A percentile compares a stretch with the other conserved stretches of the same genome.
Evolutionary conservation across 78 protist species (phyloP).

Genomic region (Planoprotostelium fungivorum): DNA sequence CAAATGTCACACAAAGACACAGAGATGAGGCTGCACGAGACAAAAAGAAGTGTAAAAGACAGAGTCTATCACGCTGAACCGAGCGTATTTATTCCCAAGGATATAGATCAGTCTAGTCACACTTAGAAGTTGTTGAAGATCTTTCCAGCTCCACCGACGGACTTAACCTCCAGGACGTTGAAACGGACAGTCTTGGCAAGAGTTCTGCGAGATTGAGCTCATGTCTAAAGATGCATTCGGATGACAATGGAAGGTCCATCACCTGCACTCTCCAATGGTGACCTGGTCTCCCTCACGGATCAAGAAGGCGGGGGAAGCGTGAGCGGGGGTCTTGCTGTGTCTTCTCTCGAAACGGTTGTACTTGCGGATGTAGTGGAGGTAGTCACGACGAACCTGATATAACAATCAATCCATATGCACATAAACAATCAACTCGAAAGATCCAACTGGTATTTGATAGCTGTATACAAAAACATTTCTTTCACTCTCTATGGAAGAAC

Average conservation of each 20-base stretch:
- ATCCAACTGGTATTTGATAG: conserved; percentile 1
- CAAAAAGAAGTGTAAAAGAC: too few species aligned
- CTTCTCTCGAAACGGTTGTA: conserved; percentile 99
- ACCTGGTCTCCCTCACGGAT: conserved; percentile 90
- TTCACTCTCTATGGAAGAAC: not conserved
- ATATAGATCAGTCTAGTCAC: too few species aligned
- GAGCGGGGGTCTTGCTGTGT: conserved; percentile 97
- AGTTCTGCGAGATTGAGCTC: conserved; percentile 94
- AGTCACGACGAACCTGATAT: conserved; percentile 94
- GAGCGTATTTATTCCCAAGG: too few species aligned
- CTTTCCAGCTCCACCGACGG: not conserved
- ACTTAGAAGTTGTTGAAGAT: not conserved
- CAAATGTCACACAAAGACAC: too few species aligned
- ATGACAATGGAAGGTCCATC: conserved; percentile 91
- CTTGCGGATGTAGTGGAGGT: conserved; percentile 97
- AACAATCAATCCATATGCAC: conserved; percentile 37
- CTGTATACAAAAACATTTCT: not conserved
- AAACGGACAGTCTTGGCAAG: conserved; percentile 97
- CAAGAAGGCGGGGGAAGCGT: conserved; percentile 95
- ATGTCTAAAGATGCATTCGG: conserved; percentile 84
- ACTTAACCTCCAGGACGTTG: conserved; percentile 88
- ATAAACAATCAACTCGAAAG: not conserved
- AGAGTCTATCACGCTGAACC: too few species aligned
- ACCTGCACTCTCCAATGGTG: conserved; percentile 91
- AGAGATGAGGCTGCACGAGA: too few species aligned